Base-by-base conservation (phyloP, 257 asterid species). In the Fraxinus americana region DNA sequence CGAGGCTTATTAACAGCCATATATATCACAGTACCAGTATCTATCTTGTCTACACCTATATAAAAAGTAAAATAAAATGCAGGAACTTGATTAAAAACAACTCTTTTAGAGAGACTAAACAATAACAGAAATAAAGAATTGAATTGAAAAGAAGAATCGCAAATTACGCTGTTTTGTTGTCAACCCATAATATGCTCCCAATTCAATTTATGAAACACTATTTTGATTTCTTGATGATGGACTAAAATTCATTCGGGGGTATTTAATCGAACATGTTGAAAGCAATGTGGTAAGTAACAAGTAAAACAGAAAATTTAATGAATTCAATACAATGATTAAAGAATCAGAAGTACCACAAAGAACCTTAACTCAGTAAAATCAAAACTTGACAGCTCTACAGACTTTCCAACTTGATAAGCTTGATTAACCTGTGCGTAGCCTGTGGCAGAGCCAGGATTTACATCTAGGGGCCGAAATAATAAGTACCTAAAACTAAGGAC, bases 1-100 rank as follows among this genome's bases (percentile, higher is more conserved):
- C 92, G 93, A 79, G 94, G 89, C 88, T 89, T 91, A 79, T 41
- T 86, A 79, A 88, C 82, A 78, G 97, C 97, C 99, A 95, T 89
- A 35, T 59, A 73, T 67, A 23, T 81, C 67, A 59, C 27, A 41
- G 41, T 73, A 74, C 63, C 74, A 67, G 52, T 45, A 30, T n/a
- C 30, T 78, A 25, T 76, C 16, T 70, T 21, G 54, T 23, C 75
- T 59, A 54, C 38, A 81, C 81, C 80, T 75, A 68, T 84, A 50
- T 10, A 41, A 25, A 41, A 75, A 73, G 8, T 21, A 21, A 52
- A 38, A 34, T 48, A 39, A 48, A 11, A 79, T 2, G 66, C 74
- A 54, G 66, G 67, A 30, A 61, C 9, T 10, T 8, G 10, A 80
- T 14, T 2, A 68, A 68, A 34, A 77, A 74, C 23, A 57, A 10